These are phyloP conservation scores for Rhizopus stolonifer DNA, from an alignment of 371 early-diverging fungal species.

Conservation along the genomic window DNA sequence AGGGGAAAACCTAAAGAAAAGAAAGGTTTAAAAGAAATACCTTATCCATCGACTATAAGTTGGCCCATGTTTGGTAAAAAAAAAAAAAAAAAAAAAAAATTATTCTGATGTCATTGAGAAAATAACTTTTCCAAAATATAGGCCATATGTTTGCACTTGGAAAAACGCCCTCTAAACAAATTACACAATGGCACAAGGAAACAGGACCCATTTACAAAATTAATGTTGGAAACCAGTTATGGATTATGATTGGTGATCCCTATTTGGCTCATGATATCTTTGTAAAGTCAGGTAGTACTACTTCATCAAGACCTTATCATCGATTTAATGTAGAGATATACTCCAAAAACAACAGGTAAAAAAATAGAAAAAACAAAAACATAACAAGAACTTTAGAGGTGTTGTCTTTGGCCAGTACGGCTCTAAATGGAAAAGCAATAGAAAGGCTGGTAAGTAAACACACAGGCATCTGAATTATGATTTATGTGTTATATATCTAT, in stretches of 20 bases:
- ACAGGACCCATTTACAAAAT: conserved; percentile 3
- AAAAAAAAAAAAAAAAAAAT: no score
- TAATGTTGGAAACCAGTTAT: conserved; percentile 1
- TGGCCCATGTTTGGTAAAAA: no score
- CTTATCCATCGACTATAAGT: no score
- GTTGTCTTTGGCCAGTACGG: not conserved
- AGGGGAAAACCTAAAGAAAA: no score
- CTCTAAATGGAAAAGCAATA: not conserved
- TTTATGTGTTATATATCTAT: not conserved
- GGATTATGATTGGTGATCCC: conserved; percentile 7
- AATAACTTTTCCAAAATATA: not conserved
- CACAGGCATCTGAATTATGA: not conserved
- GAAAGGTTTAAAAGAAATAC: no score
- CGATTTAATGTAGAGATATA: not conserved
- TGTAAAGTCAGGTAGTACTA: not conserved
- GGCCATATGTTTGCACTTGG: conserved; percentile 10
- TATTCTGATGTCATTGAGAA: no score
- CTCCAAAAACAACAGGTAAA: not conserved
- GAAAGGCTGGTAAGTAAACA: not conserved
- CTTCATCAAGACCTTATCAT: not conserved
- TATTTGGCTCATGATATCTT: not conserved
- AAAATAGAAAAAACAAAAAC: not conserved
- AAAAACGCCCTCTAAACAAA: not conserved
- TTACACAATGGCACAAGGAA: conserved; percentile 7
- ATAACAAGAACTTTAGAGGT: not conserved